Base-by-base conservation (phyloP, 2,329 filamentous ascomycete genomes). In the Exutisphaerella laricina region DNA sequence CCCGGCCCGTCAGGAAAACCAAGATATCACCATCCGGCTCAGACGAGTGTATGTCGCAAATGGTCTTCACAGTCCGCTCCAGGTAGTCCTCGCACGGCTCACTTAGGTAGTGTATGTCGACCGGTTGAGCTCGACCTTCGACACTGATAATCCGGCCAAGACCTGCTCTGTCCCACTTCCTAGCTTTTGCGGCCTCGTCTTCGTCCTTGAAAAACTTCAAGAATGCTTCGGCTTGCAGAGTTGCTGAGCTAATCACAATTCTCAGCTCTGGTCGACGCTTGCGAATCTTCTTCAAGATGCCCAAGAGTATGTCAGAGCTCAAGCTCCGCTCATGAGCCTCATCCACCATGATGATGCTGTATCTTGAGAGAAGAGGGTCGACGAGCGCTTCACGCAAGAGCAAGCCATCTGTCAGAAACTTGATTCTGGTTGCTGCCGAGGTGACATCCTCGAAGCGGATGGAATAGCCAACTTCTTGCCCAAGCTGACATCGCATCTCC, bases 261-360 rank as follows among this genome's bases (percentile, higher is more conserved):
- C 88, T 80, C 39, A 97, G 67, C 45, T 96, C 89, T 5, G 84
- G 77, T 31, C 92, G 75, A 58, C 80, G 84, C 63, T 79, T 87
- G 41, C 80, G 70, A 38, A 98, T 90, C 64, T 97, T 97, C 64
- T 94, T 96, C 28, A 98, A 66, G 10, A 97, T 70, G 0, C 92
- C 90, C 3, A 98, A 75, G 5, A 97, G 72, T 9, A 98, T 79
- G 60, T 98, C 92, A 1, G 89, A 94, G 63, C 87, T 94, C 46
- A 97, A 77, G 36, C 88, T 95, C 41, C 92, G 77, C 66, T 97
- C 90, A 61, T 98, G 92, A 5, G 90, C 92, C 67, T 97, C 90
- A 61, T 98, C 92, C 5, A 98, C 85, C 88, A 98, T 96, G 56
- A 98, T 87, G 32, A 95, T 84, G 0, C 88, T 94, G 63, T 98